phyloP scores from a whole-genome alignment of 805 yeast genomes.

The Pichia sporocuriosa region DNA sequence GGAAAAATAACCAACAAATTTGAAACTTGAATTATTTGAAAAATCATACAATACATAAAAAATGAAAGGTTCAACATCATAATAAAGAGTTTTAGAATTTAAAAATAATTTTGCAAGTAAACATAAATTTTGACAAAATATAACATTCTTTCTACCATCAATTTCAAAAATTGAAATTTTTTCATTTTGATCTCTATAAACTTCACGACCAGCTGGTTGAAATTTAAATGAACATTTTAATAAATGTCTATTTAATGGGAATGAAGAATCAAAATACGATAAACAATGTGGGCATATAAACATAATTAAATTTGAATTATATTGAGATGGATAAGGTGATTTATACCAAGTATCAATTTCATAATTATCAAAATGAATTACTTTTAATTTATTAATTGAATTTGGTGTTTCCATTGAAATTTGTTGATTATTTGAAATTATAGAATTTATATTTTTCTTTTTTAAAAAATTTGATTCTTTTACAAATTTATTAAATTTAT shows the following conservation, averaged over 20 bases:
- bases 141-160: conserved; percentile 78
- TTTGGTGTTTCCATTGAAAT: not conserved
- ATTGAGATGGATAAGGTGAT: conserved; percentile 89
- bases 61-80: conserved; percentile 92
- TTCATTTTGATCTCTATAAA: conserved; percentile 60
- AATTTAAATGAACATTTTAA: conserved; percentile 58
- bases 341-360: conserved; percentile 89
- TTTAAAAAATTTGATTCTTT: conserved; percentile 34
- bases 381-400: conserved; percentile 10
- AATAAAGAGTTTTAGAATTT: conserved; percentile 85
- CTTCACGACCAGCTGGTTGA: conserved; percentile 89
- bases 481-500: conserved; percentile 36
- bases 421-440: not conserved
- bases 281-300: conserved; percentile 82
- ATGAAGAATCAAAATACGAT: conserved; percentile 67
- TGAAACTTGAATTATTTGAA: conserved; percentile 44
- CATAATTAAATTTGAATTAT: conserved; percentile 52
- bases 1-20: conserved; percentile 91
- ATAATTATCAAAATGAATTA: conserved; percentile 51
- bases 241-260: conserved; percentile 60
- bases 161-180: conserved; percentile 78
- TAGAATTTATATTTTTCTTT: conserved; percentile 14
- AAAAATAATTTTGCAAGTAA: conserved; percentile 81
- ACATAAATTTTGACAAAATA: conserved; percentile 86
- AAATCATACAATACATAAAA: conserved; percentile 79